Conservation (phyloP, 2,329 filamentous ascomycete species). For the Cephalotrichum gorgonifer region DNA sequence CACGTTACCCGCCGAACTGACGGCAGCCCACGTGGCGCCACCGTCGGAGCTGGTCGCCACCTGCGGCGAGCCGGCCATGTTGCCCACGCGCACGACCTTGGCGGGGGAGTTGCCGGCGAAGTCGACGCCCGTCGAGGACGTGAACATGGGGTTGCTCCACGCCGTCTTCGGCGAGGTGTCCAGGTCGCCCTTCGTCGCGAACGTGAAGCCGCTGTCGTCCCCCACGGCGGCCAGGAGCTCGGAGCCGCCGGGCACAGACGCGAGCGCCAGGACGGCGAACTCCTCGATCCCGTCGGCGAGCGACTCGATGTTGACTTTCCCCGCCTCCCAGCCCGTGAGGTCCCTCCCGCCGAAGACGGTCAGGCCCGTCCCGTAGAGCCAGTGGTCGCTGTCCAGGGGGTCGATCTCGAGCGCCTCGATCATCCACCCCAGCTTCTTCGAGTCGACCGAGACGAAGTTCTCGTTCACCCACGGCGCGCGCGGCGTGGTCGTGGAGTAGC, state of each 20-base stretch:
- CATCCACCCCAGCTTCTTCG: constrained; percentile 49
- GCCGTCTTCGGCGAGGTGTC: constrained; percentile 28
- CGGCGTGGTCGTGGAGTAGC: constrained; percentile 33
- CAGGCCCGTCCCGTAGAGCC: constrained; percentile 50
- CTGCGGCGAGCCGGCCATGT: constrained; percentile 28
- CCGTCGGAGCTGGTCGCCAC: constrained; percentile 38
- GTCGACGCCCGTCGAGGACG: constrained; percentile 33
- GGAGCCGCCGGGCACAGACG: constrained; percentile 36
- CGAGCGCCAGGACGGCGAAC: constrained; percentile 36
- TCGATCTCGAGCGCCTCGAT: constrained; percentile 48
- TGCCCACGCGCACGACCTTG: constrained; percentile 40
- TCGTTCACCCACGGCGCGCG: constrained; percentile 44
- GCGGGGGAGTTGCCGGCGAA: constrained; percentile 34
- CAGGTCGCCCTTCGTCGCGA: constrained; percentile 23
- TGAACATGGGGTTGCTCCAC: constrained; percentile 37
- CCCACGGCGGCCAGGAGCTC: constrained; percentile 40
- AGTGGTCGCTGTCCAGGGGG: constrained; percentile 48
- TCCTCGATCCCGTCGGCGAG: constrained; percentile 46
- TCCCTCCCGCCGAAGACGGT: constrained; percentile 43
- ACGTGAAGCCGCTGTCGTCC: constrained; percentile 43
- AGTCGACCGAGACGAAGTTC: constrained; percentile 33
- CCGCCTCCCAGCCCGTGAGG: constrained; percentile 42
- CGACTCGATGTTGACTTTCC: constrained; percentile 31
- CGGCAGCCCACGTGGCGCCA: constrained; percentile 36
- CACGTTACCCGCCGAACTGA: constrained; percentile 33